Evolutionary conservation across 371 early-diverging fungal species (phyloP), one percentile per base, ranked within the genome.

Genomic region (Actinomortierella wolfii): DNA sequence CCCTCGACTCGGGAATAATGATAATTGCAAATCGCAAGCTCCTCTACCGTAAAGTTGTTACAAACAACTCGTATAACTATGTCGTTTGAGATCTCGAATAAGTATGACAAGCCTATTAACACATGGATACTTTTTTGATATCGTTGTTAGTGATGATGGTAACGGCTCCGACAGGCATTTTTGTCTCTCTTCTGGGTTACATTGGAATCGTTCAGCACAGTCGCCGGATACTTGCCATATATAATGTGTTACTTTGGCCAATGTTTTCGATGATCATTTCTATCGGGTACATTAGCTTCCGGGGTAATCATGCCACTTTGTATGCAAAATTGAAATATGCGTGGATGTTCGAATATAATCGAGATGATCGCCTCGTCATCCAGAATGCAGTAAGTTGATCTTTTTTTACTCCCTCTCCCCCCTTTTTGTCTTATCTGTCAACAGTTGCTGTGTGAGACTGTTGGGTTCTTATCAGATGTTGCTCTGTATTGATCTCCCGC

Each of bases 141-240:
- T 55, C 23, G 51, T 15, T 28, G 20, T 7, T 49, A 84, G 85
- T 86, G 18, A 66, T 83, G 54, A 77, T 78, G 39, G 78, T 68
- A 4, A 80, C 83, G 7, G 82, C 84, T 3, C 64, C 67, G 0
- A 59, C 80, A 11, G 83, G 85, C 53, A 52, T 86, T 6, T 64
- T 81, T 34, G 66, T 81, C 0, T 74, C 86, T 0, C 29, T 86
- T 1, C 20, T 82, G 6, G 86, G 86, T 8, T 86, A 81, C 43
- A 59, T 69, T 21, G 86, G 86, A 0, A 84, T 84, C 61, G 79
- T 84, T 70, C 40, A 78, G 7, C 84, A 86, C 40, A 80, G 82
- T 28, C 79, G 86, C 14, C 68, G 68, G 1, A 53, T 82, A 0
- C 47, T 86, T 7, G 59, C 83, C 2, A 23, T 81, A 2, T 86